Base-by-base conservation (phyloP, 2,329 filamentous ascomycete genomes). In the Colletotrichum incanum region DNA sequence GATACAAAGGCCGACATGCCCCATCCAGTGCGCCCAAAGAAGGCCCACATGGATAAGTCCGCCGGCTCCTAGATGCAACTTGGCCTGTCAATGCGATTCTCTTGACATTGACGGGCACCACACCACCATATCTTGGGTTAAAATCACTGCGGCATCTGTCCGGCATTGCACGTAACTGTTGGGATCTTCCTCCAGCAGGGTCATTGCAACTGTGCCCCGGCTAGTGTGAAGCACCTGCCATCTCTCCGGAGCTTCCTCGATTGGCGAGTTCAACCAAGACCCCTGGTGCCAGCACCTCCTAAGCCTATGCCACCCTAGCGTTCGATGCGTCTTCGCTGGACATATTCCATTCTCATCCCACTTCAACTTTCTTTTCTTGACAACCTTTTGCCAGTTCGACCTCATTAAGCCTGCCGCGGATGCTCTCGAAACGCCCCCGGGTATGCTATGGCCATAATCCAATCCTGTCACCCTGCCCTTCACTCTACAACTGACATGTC, bases 351-450 rank as follows among this genome's bases (percentile, higher is more conserved):
- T 52, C 34, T 34, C 47, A 31, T 60, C 60, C 65, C 39, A 23
- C 47, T 12, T 70, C 31, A 70, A 28, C 23, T 72, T 72, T 70
- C 70, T 72, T 72, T 65, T 72, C 34, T 20, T 16, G 2, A 14
- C 37, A 11, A n/a, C 28, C 31, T 31, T 31, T 39, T 28, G 45
- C 18, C 23, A 18, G 23, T 58, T 67, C n/a, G 34, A 50, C 50
- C 43, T 49, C n/a, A 5, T 9, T 8, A 26, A 54, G n/a, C n/a
- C 54, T 18, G 34, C 54, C 39, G 18, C 43, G 7, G 28, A 20
- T 31, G 12, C 41, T 50, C 31, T 41, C 39, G 16, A 23, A 11
- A 26, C 7, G 31, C 58, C 39, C 39, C 61, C 64, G 34, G 60
- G 20, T 39, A 58, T 28, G 55, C 6, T 47, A 28, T 23, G 61